Evolutionary conservation across 73 alveolate genomes (phyloP), one percentile per base, ranked within the genome.

Genomic region (Paramecium tetraurelia): DNA sequence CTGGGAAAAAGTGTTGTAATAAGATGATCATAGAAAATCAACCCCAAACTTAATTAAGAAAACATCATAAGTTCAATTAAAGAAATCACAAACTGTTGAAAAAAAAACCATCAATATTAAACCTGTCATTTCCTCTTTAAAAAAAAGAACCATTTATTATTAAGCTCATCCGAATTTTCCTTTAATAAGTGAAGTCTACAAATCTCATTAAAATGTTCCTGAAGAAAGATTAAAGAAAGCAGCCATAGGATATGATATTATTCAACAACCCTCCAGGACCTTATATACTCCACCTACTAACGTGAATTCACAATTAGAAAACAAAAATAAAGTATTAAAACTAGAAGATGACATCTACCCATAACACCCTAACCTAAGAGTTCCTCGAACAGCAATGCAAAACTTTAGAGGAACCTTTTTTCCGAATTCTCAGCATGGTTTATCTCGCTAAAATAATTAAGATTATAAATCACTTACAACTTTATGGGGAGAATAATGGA

Each of bases 101-200:
- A 80, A 80, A 46, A 41, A 46, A 44, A 80, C 90, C 10, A 80
- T 80, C 8, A 43, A 40, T 7, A 46, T 80, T 4, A 80, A 80
- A 80, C 70, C 76, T 5, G 76, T 75, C n/a, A 41, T 80, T 38
- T 44, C 90, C 0, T 80, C 90, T 3, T 22, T 80, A 18, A 80
- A 80, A 43, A 80, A 80, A 22, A 80, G 75, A 80, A 41, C 90
- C 9, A 80, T 80, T 20, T 80, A 31, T 48, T 80, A 80, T 18
- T 24, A 80, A 48, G 90, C 90, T 44, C 90, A 80, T 80, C 90
- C 90, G 4, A 80, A 80, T 80, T 80, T 80, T 80, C 90, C 90
- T 3, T 41, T 80, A 43, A 80, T 80, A 40, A 43, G 57, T 22
- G 90, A 80, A 43, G 72, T 41, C 20, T 80, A 80, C 46, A 48